Evolutionary conservation across 148 eudicot species (phyloP).

Genomic region (Arctostaphylos glauca): DNA sequence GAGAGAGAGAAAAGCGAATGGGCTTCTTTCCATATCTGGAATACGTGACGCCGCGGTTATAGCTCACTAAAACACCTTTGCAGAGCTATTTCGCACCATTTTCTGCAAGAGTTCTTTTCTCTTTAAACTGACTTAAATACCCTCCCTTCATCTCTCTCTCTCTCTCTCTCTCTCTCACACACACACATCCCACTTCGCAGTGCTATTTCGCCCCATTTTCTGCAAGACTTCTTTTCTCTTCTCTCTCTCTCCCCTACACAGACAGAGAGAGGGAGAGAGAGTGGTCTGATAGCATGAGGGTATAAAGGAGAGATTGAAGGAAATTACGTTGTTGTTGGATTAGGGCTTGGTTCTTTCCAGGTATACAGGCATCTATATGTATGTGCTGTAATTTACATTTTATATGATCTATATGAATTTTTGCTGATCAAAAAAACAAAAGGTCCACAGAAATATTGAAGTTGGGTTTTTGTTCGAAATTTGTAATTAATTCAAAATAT

Average conservation of each 20-base stretch:
- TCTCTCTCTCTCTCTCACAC: not conserved
- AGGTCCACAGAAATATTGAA: too few relatives aligned
- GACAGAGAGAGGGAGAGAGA: too few relatives aligned
- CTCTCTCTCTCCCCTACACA: too few relatives aligned
- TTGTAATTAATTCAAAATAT: not conserved
- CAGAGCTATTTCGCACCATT: slow-evolving; percentile 4
- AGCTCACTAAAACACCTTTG: not conserved
- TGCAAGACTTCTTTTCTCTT: too few relatives aligned
- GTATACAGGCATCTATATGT: not conserved
- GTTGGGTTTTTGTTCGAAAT: not conserved
- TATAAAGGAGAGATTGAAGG: not conserved
- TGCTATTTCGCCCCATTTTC: too few relatives aligned
- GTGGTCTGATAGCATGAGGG: not conserved
- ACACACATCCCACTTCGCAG: too few relatives aligned
- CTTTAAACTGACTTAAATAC: not conserved
- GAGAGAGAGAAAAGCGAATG: not conserved
- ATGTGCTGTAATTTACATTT: too few relatives aligned
- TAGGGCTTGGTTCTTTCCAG: slow-evolving; percentile 12
- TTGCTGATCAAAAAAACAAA: too few relatives aligned
- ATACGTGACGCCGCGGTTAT: not conserved
- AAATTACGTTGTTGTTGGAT: not conserved
- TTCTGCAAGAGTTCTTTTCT: slow-evolving; percentile 1
- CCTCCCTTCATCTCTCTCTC: not conserved
- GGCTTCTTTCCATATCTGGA: not conserved
- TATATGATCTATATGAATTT: too few relatives aligned